Percentiles rank a stretch among this genome's conserved stretches.
Evolutionary conservation across 306 rosid genomes (phyloP).

Genomic region (Prunus campanulata): DNA sequence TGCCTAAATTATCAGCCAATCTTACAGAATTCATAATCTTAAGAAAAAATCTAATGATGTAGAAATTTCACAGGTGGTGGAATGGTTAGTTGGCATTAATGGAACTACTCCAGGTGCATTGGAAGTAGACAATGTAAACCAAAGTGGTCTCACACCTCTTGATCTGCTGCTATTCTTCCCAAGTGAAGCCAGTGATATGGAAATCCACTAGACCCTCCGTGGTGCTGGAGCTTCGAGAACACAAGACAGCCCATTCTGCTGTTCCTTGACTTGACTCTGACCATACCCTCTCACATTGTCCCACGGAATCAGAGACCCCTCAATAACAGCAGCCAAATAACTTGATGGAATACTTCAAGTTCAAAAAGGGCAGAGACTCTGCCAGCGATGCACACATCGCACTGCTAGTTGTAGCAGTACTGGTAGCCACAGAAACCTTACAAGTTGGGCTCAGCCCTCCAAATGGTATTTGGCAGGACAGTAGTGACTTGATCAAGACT

Average conservation of each 20-base stretch:
- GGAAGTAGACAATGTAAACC: slow-evolving; percentile 15
- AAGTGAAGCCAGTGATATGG: slow-evolving; percentile 29
- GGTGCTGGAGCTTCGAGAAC: slow-evolving; percentile 13
- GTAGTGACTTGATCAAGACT: neutral
- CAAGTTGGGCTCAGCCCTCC: slow-evolving; percentile 6
- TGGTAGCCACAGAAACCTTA: slow-evolving; percentile 28
- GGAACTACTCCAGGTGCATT: neutral
- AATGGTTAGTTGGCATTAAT: slow-evolving; percentile 11
- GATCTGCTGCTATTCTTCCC: slow-evolving; percentile 28
- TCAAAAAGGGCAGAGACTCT: slow-evolving; percentile 30
- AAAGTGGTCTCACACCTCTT: slow-evolving; percentile 20
- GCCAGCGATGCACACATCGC: slow-evolving; percentile 5
- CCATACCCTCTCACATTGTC: neutral
- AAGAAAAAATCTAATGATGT: too few species aligned
- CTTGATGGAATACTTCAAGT: slow-evolving; percentile 27
- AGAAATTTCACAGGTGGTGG: slow-evolving; percentile 20
- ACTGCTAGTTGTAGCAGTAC: slow-evolving; percentile 18
- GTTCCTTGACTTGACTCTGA: too few species aligned
- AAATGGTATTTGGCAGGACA: neutral
- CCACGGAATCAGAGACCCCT: neutral
- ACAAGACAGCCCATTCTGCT: neutral
- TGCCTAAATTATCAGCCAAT: too few species aligned
- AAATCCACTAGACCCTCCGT: slow-evolving; percentile 22
- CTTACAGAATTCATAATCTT: too few species aligned
- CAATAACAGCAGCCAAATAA: neutral